Conservation (phyloP, 2,329 filamentous ascomycete genomes). For the Plectosphaerella cucumerina region DNA sequence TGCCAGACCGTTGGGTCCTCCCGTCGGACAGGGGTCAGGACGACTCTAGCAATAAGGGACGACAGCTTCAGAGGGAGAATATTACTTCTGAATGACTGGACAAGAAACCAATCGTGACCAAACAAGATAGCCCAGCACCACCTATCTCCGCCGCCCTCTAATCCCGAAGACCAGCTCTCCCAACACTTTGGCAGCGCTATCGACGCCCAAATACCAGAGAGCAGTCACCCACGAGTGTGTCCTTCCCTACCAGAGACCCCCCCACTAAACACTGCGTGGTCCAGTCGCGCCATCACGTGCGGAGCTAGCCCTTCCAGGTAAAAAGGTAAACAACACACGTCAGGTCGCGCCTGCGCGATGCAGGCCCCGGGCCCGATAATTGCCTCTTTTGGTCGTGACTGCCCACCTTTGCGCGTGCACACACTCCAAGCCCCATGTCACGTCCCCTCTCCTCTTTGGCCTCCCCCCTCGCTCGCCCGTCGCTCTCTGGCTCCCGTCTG, state of each 20-base stretch:
- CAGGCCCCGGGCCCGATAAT: constrained; percentile 4
- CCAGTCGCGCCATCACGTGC: constrained; percentile 12
- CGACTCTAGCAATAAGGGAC: too few relatives aligned
- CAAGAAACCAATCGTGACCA: too few relatives aligned
- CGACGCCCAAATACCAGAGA: too few relatives aligned
- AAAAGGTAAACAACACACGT: constrained; percentile 13
- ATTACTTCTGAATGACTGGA: too few relatives aligned
- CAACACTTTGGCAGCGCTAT: too few relatives aligned
- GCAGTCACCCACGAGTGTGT: background rate
- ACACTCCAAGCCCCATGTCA: background rate
- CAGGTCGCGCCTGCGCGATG: constrained; percentile 12
- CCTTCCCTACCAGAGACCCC: background rate
- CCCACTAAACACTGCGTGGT: background rate
- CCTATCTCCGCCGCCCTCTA: background rate
- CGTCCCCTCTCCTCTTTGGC: background rate
- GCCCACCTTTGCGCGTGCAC: background rate
- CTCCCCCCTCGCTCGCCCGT: background rate
- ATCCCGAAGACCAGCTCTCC: background rate
- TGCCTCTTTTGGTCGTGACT: constrained; percentile 7
- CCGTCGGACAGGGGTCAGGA: too few relatives aligned
- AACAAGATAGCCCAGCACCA: too few relatives aligned
- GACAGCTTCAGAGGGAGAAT: too few relatives aligned
- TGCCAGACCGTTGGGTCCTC: constrained; percentile 3
- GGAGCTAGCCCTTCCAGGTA: constrained; percentile 4
- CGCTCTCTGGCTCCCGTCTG: background rate